Conservation (phyloP, 305 asterid genomes). For the Solanum chacoense region DNA sequence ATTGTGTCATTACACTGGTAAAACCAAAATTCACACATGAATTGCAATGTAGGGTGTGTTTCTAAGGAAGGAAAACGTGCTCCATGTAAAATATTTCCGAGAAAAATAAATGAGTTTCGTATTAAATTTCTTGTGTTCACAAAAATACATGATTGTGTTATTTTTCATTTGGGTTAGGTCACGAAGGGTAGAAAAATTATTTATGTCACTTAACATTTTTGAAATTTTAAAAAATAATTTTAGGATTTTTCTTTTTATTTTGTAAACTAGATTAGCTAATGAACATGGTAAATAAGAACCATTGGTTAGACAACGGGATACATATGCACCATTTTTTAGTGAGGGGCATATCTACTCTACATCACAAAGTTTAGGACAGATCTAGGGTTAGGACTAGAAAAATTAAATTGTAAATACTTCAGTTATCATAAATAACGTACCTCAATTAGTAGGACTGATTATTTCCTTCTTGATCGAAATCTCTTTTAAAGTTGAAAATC, state of each 20-base stretch:
- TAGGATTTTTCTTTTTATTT: background rate
- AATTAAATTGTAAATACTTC: background rate
- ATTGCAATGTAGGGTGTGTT: background rate
- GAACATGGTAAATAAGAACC: background rate
- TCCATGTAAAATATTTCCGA: background rate
- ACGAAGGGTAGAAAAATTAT: background rate
- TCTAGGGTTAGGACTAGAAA: background rate
- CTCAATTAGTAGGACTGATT: background rate
- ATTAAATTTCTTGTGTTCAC: too few relatives aligned
- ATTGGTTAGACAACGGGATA: background rate
- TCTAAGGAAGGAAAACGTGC: background rate
- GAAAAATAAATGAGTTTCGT: background rate
- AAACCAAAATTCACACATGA: background rate
- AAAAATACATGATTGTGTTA: background rate
- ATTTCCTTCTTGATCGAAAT: background rate
- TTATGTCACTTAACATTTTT: background rate
- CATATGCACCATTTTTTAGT: background rate
- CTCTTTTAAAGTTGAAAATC: background rate
- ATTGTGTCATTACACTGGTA: background rate
- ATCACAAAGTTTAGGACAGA: background rate
- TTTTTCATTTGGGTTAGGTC: background rate
- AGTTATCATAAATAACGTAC: background rate
- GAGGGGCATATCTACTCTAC: background rate
- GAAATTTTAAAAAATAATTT: background rate
- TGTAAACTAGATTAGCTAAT: background rate